Base-by-base conservation (phyloP, 208 protist species). In the Leishmania aethiopica region DNA sequence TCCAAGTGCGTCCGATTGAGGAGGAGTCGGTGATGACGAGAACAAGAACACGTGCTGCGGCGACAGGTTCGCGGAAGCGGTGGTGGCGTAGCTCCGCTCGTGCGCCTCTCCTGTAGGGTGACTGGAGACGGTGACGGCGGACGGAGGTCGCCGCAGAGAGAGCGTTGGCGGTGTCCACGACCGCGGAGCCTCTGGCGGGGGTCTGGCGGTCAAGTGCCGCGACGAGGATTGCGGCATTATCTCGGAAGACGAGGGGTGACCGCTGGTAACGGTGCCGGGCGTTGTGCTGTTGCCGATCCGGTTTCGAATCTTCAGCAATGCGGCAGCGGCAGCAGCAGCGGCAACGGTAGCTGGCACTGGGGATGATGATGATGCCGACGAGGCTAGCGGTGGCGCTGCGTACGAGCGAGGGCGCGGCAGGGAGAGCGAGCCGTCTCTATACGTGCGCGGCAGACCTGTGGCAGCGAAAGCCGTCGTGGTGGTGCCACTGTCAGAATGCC, bases 261-360 rank as follows among this genome's bases (percentile, higher is more conserved):
- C 40, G 3, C 8, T 28, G 35, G 57, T 37, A 67, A 11, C 75
- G 35, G 25, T 47, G 53, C 17, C 55, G 15, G 25, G 37, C n/a
- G 75, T 53, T 25, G 40, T n/a, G 22, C 40, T 17, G 75, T 32
- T 69, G 57, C 40, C 22, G 0, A 35, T 37, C 42, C 72, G 42
- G 51, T 80, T 66, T n/a, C 77, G 60, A 45, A 80, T 80, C 32
- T 45, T 69, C 62, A 69, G 60, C 25, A 80, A 69, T 42, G 77
- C 64, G 13, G 77, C 77, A 17, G 77, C 77, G 11, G 77, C 77
- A 2, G 77, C 77, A 4, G 77, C 77, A 32, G 77, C 77, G 11
- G 77, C 77, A 42, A n/a, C 75, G 32, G 59, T 60, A 47, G 75
- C 35, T 28, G 71, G 49, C 42, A 45, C 71, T 60, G 49, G 35